Percentiles rank a stretch among this genome's conserved stretches.
These are phyloP conservation scores for Globisporangium cylindrosporum DNA, from an alignment of 352 stramenopile species.

Conservation along the genomic window DNA sequence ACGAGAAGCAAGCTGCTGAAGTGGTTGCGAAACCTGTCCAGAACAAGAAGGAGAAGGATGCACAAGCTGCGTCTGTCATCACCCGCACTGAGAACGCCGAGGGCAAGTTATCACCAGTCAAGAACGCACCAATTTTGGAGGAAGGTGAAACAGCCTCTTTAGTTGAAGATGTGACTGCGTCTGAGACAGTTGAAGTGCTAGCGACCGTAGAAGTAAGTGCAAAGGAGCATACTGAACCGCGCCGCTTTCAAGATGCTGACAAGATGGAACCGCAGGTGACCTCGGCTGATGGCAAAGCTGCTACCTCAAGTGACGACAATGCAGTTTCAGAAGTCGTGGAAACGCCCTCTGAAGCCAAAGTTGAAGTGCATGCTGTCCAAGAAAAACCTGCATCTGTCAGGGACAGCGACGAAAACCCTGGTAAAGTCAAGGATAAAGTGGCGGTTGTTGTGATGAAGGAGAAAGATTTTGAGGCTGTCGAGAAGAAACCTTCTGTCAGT, in stretches of 20 bases:
- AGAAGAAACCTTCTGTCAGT: not conserved
- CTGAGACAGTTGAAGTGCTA: not conserved
- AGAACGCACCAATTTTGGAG: not conserved
- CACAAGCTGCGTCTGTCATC: not conserved
- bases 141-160: not conserved
- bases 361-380: not conserved
- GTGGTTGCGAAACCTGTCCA: not conserved
- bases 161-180: not conserved
- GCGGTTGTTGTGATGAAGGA: not conserved
- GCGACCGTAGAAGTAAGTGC: not conserved
- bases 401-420: not conserved
- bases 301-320: not conserved
- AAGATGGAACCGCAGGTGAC: not conserved
- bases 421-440: not conserved
- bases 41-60: not conserved
- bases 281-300: not conserved
- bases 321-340: not conserved
- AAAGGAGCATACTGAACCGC: not conserved
- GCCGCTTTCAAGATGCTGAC: not conserved
- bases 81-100: not conserved
- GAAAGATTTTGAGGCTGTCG: too few relatives aligned
- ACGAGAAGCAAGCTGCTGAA: not conserved
- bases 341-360: not conserved
- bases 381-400: not conserved
- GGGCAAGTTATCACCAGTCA: not conserved